A percentile compares a stretch with the other conserved stretches of the same genome.
Evolutionary conservation across 768 basidiomycete genomes (phyloP).

Genomic region (Pulveroboletus sp.): DNA sequence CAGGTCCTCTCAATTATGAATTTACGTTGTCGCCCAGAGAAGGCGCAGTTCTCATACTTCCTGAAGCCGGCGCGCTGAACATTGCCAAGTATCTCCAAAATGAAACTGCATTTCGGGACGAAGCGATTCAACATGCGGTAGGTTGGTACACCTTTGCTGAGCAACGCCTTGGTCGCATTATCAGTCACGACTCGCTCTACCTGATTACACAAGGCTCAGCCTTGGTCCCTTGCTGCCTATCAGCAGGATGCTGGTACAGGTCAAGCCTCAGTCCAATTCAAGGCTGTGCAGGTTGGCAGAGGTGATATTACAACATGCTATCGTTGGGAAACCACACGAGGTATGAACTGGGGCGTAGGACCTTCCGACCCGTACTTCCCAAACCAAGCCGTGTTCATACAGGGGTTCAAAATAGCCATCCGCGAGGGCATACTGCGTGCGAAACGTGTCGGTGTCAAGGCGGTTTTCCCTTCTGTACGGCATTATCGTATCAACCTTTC

Average conservation of each 20-base stretch:
- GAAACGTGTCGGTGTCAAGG: conserved; percentile 2
- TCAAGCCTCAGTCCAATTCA: conserved; percentile 8
- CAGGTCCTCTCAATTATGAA: neutral
- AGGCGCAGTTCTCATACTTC: conserved; percentile 31
- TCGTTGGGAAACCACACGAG: conserved; percentile 6
- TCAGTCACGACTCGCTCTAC: conserved; percentile 26
- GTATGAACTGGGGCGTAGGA: conserved; percentile 7
- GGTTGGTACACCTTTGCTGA: conserved; percentile 29
- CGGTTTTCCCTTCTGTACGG: neutral
- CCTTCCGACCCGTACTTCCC: neutral
- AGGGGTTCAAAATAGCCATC: conserved; percentile 17
- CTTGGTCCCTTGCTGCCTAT: conserved; percentile 30
- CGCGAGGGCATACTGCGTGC: neutral
- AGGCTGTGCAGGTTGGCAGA: neutral
- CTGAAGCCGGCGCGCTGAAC: conserved; percentile 26
- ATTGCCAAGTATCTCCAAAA: conserved; percentile 22
- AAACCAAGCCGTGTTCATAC: conserved; percentile 24
- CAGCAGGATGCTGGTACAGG: neutral
- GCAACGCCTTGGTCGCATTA: conserved; percentile 12
- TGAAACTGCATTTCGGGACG: conserved; percentile 13
- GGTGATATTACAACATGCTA: conserved; percentile 3
- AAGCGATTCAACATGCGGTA: conserved; percentile 17
- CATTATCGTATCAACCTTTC: neutral
- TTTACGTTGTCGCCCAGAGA: conserved; percentile 15
- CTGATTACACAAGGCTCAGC: conserved; percentile 19